Evolutionary conservation across 2,329 filamentous ascomycete species (phyloP).

Genomic region (Xylaria sp.): DNA sequence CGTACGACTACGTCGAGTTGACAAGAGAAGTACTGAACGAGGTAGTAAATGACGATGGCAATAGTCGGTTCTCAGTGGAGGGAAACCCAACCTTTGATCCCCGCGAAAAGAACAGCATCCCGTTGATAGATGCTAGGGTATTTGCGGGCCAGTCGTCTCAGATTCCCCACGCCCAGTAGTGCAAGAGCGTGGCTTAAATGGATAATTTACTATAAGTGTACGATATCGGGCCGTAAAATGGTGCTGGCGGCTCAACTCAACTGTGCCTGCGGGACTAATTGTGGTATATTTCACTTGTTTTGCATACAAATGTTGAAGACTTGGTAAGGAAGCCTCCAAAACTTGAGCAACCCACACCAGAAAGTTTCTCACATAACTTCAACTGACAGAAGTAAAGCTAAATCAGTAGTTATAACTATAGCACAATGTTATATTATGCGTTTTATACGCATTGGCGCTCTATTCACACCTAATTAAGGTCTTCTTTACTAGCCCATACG

Average conservation of each 20-base stretch:
- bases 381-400: not conserved
- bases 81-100: conserved; percentile 53
- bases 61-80: conserved; percentile 58
- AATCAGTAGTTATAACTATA: no score
- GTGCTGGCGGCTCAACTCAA: conserved; percentile 3
- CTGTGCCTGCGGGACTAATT: not conserved
- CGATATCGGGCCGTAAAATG: conserved; percentile 22
- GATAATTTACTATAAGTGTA: conserved; percentile 16
- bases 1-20: conserved; percentile 93
- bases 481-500: no score
- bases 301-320: not conserved
- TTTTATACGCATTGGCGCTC: no score
- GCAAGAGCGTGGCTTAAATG: not conserved
- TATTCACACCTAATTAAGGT: no score
- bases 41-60: conserved; percentile 56
- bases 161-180: conserved; percentile 40
- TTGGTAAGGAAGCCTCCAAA: not conserved
- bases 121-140: conserved; percentile 57
- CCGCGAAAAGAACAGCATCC: conserved; percentile 62
- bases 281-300: conserved; percentile 14
- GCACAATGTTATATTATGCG: no score
- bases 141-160: conserved; percentile 53
- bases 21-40: conserved; percentile 60
- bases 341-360: not conserved
- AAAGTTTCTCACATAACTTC: not conserved